A percentile compares a stretch with the other conserved stretches of the same genome.
Evolutionary conservation across 2,329 filamentous ascomycete genomes (phyloP).

Genomic region (Clathrospora elynae): DNA sequence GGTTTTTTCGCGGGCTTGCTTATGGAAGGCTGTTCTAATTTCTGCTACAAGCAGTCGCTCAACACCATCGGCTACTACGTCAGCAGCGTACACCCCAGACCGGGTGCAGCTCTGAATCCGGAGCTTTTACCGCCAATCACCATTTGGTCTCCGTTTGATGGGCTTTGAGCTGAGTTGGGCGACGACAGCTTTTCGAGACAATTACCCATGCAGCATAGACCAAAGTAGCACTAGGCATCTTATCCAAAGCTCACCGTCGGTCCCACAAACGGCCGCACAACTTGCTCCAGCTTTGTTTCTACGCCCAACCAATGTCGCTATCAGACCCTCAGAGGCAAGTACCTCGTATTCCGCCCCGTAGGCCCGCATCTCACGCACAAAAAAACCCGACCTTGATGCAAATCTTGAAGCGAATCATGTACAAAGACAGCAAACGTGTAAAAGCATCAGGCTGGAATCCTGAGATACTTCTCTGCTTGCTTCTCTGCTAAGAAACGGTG

Average conservation of each 20-base stretch:
- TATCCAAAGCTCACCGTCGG: slow-evolving; percentile 4
- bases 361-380: slow-evolving; percentile 3
- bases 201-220: slow-evolving; percentile 2
- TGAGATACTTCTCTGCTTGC: slow-evolving; percentile 1
- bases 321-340: slow-evolving; percentile 35
- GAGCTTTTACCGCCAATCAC: slow-evolving; percentile 23
- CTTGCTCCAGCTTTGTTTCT: too few relatives aligned
- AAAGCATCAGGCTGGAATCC: slow-evolving; percentile 12
- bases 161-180: background rate
- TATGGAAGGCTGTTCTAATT: slow-evolving; percentile 27
- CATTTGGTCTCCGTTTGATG: slow-evolving; percentile 9
- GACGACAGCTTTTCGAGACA: slow-evolving; percentile 1
- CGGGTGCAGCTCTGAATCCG: slow-evolving; percentile 6
- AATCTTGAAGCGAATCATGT: slow-evolving; percentile 13
- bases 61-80: slow-evolving; percentile 24
- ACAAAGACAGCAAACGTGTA: slow-evolving; percentile 12
- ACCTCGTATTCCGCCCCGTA: slow-evolving; percentile 15
- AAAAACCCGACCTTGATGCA: background rate
- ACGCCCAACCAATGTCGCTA: slow-evolving; percentile 11
- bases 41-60: slow-evolving; percentile 19
- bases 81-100: slow-evolving; percentile 22
- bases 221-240: background rate
- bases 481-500: slow-evolving; percentile 9
- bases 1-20: slow-evolving; percentile 14
- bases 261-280: slow-evolving; percentile 9